Percentiles rank a stretch among this genome's conserved stretches.
Conservation (phyloP, 306 rosid genomes). For the Geum urbanum region DNA sequence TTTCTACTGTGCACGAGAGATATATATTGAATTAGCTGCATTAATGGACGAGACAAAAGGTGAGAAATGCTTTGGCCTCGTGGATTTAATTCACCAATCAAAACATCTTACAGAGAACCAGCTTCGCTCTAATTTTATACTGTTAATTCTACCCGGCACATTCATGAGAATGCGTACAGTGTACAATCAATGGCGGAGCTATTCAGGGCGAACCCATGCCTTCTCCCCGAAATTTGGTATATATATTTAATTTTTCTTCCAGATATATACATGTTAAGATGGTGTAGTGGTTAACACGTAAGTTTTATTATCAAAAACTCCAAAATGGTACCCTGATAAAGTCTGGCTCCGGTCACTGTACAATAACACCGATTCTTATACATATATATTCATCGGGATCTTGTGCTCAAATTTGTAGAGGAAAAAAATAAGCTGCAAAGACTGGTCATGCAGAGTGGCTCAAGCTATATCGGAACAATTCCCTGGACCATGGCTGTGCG, state of each 20-base stretch:
- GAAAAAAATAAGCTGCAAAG: not conserved
- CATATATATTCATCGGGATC: not conserved
- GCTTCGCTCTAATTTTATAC: not conserved
- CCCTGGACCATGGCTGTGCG: constrained; percentile 35
- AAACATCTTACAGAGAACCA: not conserved
- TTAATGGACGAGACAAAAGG: not conserved
- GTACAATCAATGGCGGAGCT: too few species aligned
- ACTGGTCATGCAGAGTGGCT: constrained; percentile 24
- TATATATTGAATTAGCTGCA: not conserved
- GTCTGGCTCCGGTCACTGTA: too few species aligned
- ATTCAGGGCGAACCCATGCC: too few species aligned
- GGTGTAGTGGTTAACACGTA: too few species aligned
- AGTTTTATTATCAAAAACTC: too few species aligned
- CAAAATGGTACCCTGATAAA: too few species aligned
- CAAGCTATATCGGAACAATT: constrained; percentile 37
- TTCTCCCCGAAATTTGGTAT: too few species aligned
- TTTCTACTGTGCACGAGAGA: not conserved
- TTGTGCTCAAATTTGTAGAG: not conserved
- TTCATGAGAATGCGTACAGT: too few species aligned
- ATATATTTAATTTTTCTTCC: too few species aligned
- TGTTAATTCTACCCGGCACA: not conserved
- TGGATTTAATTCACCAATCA: not conserved
- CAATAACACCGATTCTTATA: too few species aligned
- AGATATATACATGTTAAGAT: too few species aligned
- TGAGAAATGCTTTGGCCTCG: not conserved